phyloP scores from a whole-genome alignment of 345 rosid species.

The Aquilaria malaccensis region DNA sequence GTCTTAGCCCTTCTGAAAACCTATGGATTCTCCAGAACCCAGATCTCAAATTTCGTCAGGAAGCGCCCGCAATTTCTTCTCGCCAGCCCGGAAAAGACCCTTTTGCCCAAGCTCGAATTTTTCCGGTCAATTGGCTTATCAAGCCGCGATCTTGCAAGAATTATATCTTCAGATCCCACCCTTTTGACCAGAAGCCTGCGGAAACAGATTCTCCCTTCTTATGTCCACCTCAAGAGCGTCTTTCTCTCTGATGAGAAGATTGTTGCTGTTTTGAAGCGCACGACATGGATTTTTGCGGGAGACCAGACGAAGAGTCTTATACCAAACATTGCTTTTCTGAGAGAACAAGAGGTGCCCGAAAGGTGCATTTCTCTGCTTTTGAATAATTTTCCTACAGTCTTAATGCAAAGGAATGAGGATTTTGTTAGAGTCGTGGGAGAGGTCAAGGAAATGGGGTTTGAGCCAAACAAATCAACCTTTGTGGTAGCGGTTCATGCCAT shows the following conservation, averaged over 20 bases:
- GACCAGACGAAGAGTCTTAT: conserved; percentile 34
- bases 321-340: conserved; percentile 32
- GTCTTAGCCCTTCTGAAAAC: conserved; percentile 30
- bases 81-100: conserved; percentile 19
- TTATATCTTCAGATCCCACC: conserved; percentile 21
- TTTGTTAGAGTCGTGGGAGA: conserved; percentile 24
- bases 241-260: conserved; percentile 23
- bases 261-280: conserved; percentile 24
- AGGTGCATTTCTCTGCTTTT: conserved; percentile 30
- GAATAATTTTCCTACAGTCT: conserved; percentile 43
- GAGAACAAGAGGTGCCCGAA: conserved; percentile 26
- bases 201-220: conserved; percentile 31
- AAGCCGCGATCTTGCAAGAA: conserved; percentile 19
- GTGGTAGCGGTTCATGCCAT: conserved; percentile 40
- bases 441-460: conserved; percentile 43
- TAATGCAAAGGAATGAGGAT: conserved; percentile 28
- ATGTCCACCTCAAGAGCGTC: conserved; percentile 31
- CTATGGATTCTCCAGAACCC: conserved; percentile 29
- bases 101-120: conserved; percentile 37
- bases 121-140: conserved; percentile 34
- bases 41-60: conserved; percentile 27
- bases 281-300: conserved; percentile 36
- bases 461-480: conserved; percentile 34
- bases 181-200: conserved; percentile 30
- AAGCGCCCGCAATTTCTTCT: conserved; percentile 28